These are phyloP conservation scores for Inga leiocalycina DNA, from an alignment of 306 rosid species.

Conservation along the genomic window DNA sequence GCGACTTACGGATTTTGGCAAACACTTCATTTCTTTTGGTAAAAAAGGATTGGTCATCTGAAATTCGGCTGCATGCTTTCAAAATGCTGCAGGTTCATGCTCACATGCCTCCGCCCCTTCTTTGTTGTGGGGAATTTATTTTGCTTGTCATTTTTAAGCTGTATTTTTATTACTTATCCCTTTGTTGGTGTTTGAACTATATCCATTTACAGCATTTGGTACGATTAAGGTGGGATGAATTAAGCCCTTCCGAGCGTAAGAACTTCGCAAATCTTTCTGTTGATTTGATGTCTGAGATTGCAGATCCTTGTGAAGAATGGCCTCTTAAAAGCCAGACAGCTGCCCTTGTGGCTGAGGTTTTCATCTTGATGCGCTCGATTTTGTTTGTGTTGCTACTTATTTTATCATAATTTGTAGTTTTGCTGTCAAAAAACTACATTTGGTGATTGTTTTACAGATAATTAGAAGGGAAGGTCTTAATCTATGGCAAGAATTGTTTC, in stretches of 20 bases:
- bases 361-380: constrained; percentile 21
- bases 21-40: constrained; percentile 75
- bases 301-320: constrained; percentile 89
- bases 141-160: neutral
- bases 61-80: constrained; percentile 92
- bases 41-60: constrained; percentile 87
- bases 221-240: constrained; percentile 92
- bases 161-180: constrained; percentile 23
- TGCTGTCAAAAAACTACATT: constrained; percentile 21
- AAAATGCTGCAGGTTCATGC: constrained; percentile 86
- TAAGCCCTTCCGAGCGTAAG: constrained; percentile 64
- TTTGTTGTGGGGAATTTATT: constrained; percentile 12
- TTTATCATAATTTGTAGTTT: constrained; percentile 11
- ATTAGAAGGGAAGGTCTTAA: constrained; percentile 85
- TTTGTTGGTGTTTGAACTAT: constrained; percentile 24
- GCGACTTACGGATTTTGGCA: constrained; percentile 73
- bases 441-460: constrained; percentile 55
- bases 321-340: constrained; percentile 96
- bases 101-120: constrained; percentile 30
- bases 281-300: constrained; percentile 85
- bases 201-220: constrained; percentile 78
- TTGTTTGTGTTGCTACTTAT: constrained; percentile 25
- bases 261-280: constrained; percentile 72
- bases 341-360: constrained; percentile 98
- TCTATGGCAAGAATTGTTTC: constrained; percentile 80